Evolutionary conservation across 345 rosid species (phyloP), one percentile per base, ranked within the genome.

Genomic region (Euphorbia lathyris): DNA sequence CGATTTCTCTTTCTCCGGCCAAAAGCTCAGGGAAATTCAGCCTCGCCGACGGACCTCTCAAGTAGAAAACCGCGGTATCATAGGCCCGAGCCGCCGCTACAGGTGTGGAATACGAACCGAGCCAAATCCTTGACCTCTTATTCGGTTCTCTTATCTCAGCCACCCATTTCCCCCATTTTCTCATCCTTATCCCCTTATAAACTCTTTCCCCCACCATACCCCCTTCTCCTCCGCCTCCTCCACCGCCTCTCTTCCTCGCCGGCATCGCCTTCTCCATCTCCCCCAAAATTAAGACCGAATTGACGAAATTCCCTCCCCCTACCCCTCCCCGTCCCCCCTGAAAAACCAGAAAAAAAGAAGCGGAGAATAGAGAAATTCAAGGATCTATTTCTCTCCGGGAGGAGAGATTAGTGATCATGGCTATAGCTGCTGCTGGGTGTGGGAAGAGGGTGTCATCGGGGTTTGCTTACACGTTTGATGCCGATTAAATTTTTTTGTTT

Each of bases 111-210:
- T 95, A 95, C 5, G 99, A 95, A 38, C 99, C 99, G 0, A 95
- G 88, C 99, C 99, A 95, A 73, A 95, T 78, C 86, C 99, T 81
- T 0, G 99, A 95, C 7, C 99, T 82, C 55, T 95, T 95, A 71
- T 95, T 95, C 0, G 99, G 99, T 78, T 95, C 99, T 40, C 99
- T 77, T 58, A 95, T 90, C 94, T 95, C 99, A 3, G 99, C 99
- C 25, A 95, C 99, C 99, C 99, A 95, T 76, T 95, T 95, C 0
- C 99, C 99, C 99, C 99, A 95, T 88, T 95, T 95, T 79, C 99
- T 84, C 99, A 95, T 95, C 92, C 99, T 87, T 74, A 95, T 95
- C 60, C 99, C 99, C 74, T 95, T 95, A 78, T 84, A 95, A 2
- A 80, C 85, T 72, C 88, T 81, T 64, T 84, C 92, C 26, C 78